Percentiles rank a stretch among this genome's conserved stretches.
phyloP scores from a whole-genome alignment of 2,329 filamentous ascomycete species.

The Colletotrichum costaricense region DNA sequence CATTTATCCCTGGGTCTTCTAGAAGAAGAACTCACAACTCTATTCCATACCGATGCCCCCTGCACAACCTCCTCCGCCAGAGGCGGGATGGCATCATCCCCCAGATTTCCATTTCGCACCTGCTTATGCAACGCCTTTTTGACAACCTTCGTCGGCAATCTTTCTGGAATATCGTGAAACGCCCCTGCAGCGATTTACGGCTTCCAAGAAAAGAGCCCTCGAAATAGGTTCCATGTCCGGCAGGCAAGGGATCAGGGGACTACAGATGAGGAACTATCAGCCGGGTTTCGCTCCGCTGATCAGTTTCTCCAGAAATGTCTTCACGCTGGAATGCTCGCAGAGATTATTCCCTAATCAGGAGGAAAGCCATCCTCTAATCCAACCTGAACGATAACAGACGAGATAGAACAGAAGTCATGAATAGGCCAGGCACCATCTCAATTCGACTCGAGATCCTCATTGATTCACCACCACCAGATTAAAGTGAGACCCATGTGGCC shows the following conservation, averaged over 20 bases:
- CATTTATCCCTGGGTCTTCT: slow-evolving; percentile 1
- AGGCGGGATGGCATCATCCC: slow-evolving; percentile 31
- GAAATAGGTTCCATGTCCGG: neutral
- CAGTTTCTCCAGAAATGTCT: neutral
- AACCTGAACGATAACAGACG: neutral
- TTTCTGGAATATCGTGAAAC: slow-evolving; percentile 34
- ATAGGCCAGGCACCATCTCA: neutral
- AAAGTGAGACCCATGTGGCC: neutral
- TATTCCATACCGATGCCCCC: slow-evolving; percentile 8
- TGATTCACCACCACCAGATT: neutral
- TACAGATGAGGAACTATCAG: neutral
- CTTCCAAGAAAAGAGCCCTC: neutral
- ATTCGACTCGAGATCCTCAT: neutral
- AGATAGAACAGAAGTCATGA: neutral
- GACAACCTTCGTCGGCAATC: neutral
- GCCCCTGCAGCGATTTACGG: slow-evolving; percentile 13
- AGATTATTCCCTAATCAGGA: neutral
- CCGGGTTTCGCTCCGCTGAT: neutral
- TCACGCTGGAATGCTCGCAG: neutral
- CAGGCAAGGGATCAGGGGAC: neutral
- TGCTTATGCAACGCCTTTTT: slow-evolving; percentile 19
- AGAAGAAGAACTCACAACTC: slow-evolving; percentile 10
- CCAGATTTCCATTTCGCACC: slow-evolving; percentile 24
- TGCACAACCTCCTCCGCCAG: slow-evolving; percentile 16
- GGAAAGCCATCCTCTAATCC: neutral